Conservation (phyloP, 2,329 filamentous ascomycete genomes). For the Sordariomycetes sp. region DNA sequence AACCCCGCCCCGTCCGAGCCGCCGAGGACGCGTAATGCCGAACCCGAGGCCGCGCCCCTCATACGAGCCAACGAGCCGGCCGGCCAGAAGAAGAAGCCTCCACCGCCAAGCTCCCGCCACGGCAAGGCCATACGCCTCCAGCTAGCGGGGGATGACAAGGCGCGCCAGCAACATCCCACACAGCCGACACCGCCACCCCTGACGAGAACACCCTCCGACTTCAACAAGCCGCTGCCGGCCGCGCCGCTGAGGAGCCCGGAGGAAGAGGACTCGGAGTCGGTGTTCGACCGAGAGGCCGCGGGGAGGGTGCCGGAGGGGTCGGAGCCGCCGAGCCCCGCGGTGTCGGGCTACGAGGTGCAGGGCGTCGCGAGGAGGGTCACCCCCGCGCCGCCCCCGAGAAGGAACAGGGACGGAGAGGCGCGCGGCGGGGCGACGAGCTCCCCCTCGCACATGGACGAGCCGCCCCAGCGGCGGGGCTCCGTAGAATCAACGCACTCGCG, state of each 20-base stretch:
- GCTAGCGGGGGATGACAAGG: slow-evolving; percentile 21
- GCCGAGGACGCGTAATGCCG: background rate
- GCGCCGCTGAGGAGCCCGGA: slow-evolving; percentile 33
- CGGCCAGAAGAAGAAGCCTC: slow-evolving; percentile 55
- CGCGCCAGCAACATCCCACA: background rate
- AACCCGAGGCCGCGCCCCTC: slow-evolving; percentile 4
- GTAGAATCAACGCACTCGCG: slow-evolving; percentile 36
- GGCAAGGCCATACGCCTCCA: slow-evolving; percentile 59
- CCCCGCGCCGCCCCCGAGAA: slow-evolving; percentile 40
- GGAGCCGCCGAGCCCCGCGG: slow-evolving; percentile 28
- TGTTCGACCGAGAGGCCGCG: slow-evolving; percentile 42
- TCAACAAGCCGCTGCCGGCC: slow-evolving; percentile 53
- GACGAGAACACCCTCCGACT: slow-evolving; percentile 24
- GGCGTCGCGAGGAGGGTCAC: slow-evolving; percentile 24
- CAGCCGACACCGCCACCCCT: background rate
- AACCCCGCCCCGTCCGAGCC: background rate
- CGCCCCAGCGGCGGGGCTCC: slow-evolving; percentile 33
- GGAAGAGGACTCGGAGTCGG: slow-evolving; percentile 37
- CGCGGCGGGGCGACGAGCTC: slow-evolving; percentile 14
- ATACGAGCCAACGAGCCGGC: slow-evolving; percentile 2
- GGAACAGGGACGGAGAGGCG: slow-evolving; percentile 12
- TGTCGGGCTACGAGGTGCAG: slow-evolving; percentile 16
- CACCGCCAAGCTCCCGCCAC: slow-evolving; percentile 63
- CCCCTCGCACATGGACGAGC: slow-evolving; percentile 13
- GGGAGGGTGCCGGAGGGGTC: slow-evolving; percentile 37